Conservation (phyloP, 176 grass and related monocot species). For the Bromus sterilis region DNA sequence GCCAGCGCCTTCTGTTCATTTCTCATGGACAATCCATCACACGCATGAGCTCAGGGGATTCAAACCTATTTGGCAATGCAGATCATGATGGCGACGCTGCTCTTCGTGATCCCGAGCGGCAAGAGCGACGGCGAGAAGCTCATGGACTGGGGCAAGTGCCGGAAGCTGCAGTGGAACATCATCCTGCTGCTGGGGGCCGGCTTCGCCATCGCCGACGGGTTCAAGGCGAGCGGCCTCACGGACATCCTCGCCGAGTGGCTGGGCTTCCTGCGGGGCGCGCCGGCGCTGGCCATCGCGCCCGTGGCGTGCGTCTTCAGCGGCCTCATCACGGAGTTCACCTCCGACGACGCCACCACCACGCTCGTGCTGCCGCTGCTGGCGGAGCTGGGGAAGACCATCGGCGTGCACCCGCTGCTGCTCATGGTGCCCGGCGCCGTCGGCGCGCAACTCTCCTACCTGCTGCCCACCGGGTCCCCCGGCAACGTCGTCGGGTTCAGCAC, state of each 20-base stretch:
- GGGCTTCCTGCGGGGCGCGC: constrained; percentile 43
- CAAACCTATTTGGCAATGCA: too few relatives aligned
- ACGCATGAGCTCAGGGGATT: neutral
- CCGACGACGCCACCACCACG: constrained; percentile 67
- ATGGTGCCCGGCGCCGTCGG: constrained; percentile 73
- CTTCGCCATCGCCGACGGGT: constrained; percentile 83
- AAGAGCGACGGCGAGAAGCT: constrained; percentile 76
- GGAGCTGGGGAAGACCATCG: constrained; percentile 49
- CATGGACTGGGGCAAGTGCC: constrained; percentile 94
- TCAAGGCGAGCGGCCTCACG: constrained; percentile 50
- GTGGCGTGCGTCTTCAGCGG: constrained; percentile 46
- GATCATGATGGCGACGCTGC: constrained; percentile 80
- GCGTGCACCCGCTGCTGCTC: constrained; percentile 51
- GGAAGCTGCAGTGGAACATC: constrained; percentile 80
- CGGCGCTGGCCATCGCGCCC: constrained; percentile 42
- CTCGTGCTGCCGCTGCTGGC: constrained; percentile 72
- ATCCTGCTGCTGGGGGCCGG: constrained; percentile 82
- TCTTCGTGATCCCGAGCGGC: constrained; percentile 85
- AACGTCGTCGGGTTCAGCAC: constrained; percentile 70
- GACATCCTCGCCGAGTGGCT: constrained; percentile 43
- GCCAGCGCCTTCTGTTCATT: neutral
- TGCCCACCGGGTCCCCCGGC: constrained; percentile 62
- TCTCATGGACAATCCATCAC: neutral
- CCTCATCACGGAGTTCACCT: constrained; percentile 66
- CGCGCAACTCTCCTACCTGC: constrained; percentile 65